Evolutionary conservation across 345 rosid species (phyloP).

Genomic region (Lumnitzera racemosa): DNA sequence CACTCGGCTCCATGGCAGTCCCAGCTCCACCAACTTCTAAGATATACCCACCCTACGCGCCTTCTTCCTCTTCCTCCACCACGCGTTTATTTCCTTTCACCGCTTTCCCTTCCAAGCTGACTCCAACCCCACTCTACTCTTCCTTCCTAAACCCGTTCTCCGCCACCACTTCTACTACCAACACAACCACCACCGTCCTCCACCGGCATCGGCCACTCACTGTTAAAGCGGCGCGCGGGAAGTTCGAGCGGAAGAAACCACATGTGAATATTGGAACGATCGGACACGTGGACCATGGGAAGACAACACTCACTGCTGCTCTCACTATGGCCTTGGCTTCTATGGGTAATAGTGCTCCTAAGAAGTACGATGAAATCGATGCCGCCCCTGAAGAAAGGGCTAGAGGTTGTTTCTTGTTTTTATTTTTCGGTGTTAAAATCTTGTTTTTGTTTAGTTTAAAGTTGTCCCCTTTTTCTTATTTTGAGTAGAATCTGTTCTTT

Average conservation of each 20-base stretch:
- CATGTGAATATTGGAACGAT: slow-evolving; percentile 96
- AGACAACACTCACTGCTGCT: slow-evolving; percentile 96
- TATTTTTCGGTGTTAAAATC: not conserved
- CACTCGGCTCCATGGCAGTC: slow-evolving; percentile 1
- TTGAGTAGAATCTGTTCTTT: no score
- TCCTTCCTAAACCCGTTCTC: slow-evolving; percentile 56
- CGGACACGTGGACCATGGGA: slow-evolving; percentile 99
- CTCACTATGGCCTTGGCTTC: slow-evolving; percentile 98
- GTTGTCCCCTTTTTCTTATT: no score
- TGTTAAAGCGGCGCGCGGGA: slow-evolving; percentile 86
- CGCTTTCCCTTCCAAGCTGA: slow-evolving; percentile 4
- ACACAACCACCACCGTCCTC: slow-evolving; percentile 9
- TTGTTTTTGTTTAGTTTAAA: no score
- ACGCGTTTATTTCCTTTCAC: not conserved
- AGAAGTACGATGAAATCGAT: slow-evolving; percentile 94
- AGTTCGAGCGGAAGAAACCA: slow-evolving; percentile 95
- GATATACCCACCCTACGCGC: slow-evolving; percentile 1
- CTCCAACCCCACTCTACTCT: slow-evolving; percentile 41
- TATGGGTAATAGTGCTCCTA: slow-evolving; percentile 65
- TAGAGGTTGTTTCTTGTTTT: slow-evolving; percentile 44
- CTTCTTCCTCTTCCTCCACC: not conserved
- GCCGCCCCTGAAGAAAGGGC: slow-evolving; percentile 99
- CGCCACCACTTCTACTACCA: slow-evolving; percentile 14
- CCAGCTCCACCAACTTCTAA: slow-evolving; percentile 14
- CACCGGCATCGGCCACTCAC: slow-evolving; percentile 40